Base-by-base conservation (phyloP, 1,139 yeast genomes). In the Geotrichum aggregatum region DNA sequence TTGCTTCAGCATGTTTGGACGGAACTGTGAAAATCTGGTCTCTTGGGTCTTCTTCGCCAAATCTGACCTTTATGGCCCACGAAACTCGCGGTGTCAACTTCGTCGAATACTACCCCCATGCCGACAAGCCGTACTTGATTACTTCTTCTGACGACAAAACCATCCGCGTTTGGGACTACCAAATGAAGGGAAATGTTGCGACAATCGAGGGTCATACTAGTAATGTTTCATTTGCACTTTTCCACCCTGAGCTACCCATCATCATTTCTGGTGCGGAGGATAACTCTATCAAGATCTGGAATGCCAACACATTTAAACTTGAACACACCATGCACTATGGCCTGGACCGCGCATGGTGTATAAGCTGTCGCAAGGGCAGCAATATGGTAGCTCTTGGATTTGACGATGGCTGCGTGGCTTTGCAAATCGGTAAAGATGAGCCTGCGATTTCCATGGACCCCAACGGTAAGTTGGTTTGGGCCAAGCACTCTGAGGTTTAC, bases 21-120 rank as follows among this genome's bases (percentile, higher is more conserved):
- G 84, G 95, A 65, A 89, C 98, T 18, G 96, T 94, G 54, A 92
- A 92, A 71, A 86, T 94, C 59, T 92, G 99, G 99, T 86, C 95
- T 1, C 74, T 92, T 63, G 96, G 97, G 28, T 84, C 92, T 45
- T 71, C 86, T n/a, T 78, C 79, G 35, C 96, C 98, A 56, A 92
- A 92, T 71, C 89, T 87, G 74, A 91, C 98, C 1, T 76, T 94
- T 66, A 76, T 80, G 44, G 96, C 98, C 5, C 97, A 92, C 65
- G 96, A 87, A 61, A 79, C 87, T 50, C 87, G 87, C 66, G 98
- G 98, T 59, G 97, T 89, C 59, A 92, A 92, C 70, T 91, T 79
- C 69, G 98, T 92, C 57, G 97, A 91, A 68, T 92, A 91, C 71
- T 92, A 92, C 68, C 98, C 98, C 21, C 91, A 87, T 63, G 85